Conservation (phyloP, 768 basidiomycete species). For the Agrocybe praecox region DNA sequence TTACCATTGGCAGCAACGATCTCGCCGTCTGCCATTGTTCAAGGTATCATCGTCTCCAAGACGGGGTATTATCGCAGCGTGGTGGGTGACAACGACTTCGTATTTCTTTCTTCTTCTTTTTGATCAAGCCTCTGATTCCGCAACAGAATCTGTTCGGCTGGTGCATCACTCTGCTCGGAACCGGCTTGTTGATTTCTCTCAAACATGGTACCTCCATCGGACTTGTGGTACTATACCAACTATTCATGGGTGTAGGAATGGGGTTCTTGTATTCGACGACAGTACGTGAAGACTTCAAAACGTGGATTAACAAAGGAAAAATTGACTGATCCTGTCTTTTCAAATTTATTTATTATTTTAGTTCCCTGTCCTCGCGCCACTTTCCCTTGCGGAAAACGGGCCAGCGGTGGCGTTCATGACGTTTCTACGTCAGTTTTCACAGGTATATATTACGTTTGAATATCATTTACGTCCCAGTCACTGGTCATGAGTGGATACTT, state of each 20-base stretch:
- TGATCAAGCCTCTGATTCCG: neutral
- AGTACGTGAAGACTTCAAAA: neutral
- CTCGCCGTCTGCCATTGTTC: conserved; percentile 36
- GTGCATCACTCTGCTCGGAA: conserved; percentile 29
- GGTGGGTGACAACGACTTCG: conserved; percentile 9
- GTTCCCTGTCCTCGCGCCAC: conserved; percentile 51
- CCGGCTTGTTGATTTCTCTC: conserved; percentile 36
- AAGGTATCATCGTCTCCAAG: conserved; percentile 29
- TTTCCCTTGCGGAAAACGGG: conserved; percentile 40
- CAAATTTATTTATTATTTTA: no score
- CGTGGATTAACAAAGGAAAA: conserved; percentile 1
- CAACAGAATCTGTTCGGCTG: conserved; percentile 20
- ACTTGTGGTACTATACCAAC: conserved; percentile 21
- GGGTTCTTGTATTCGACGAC: conserved; percentile 21
- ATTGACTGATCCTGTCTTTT: neutral
- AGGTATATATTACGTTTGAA: conserved; percentile 24
- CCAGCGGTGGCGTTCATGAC: conserved; percentile 45
- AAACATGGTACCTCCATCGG: conserved; percentile 22
- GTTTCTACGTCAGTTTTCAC: conserved; percentile 37
- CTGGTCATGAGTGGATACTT: neutral
- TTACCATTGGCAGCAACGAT: conserved; percentile 34
- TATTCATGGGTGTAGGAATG: conserved; percentile 29
- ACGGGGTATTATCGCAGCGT: conserved; percentile 26
- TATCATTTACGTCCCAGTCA: neutral
- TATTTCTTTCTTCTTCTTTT: neutral